phyloP scores from a whole-genome alignment of 805 yeast species.

The Schwanniomyces sp. region DNA sequence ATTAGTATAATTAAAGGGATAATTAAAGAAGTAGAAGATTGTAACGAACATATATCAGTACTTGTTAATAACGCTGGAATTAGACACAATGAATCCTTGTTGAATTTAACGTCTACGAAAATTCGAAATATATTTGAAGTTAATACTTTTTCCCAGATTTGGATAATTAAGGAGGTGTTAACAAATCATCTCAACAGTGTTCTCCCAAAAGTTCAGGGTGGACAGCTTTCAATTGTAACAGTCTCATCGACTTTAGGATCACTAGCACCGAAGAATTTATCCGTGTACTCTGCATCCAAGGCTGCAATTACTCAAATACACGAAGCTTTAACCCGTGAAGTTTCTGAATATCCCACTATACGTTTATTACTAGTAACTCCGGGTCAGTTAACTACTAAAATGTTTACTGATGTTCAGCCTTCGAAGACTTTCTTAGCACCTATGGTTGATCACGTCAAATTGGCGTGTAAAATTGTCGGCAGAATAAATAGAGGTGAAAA shows the following conservation, averaged over 20 bases:
- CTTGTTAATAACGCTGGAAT: conserved; percentile 52
- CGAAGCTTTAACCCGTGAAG: conserved; percentile 46
- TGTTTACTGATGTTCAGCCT: conserved; percentile 49
- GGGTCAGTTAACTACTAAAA: conserved; percentile 49
- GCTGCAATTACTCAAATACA: conserved; percentile 45
- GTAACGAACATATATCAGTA: conserved; percentile 15
- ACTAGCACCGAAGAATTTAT: conserved; percentile 48
- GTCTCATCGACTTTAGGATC: conserved; percentile 49
- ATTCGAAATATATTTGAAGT: conserved; percentile 26
- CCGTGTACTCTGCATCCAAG: conserved; percentile 51
- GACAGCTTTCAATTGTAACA: conserved; percentile 36
- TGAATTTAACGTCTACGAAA: conserved; percentile 18
- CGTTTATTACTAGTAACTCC: conserved; percentile 43
- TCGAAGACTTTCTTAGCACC: conserved; percentile 49
- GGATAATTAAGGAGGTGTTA: conserved; percentile 21
- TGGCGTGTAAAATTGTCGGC: conserved; percentile 36
- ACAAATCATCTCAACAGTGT: conserved; percentile 14
- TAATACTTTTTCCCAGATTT: conserved; percentile 31
- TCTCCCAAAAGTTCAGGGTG: conserved; percentile 3
- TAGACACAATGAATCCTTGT: conserved; percentile 32
- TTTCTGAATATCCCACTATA: conserved; percentile 19
- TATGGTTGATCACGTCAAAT: conserved; percentile 32
- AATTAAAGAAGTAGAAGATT: conserved; percentile 16
- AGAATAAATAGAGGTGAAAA: conserved; percentile 35
- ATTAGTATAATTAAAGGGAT: conserved; percentile 16